phyloP scores from a whole-genome alignment of 2,329 filamentous ascomycete species.

The Orbilia brochopaga region DNA sequence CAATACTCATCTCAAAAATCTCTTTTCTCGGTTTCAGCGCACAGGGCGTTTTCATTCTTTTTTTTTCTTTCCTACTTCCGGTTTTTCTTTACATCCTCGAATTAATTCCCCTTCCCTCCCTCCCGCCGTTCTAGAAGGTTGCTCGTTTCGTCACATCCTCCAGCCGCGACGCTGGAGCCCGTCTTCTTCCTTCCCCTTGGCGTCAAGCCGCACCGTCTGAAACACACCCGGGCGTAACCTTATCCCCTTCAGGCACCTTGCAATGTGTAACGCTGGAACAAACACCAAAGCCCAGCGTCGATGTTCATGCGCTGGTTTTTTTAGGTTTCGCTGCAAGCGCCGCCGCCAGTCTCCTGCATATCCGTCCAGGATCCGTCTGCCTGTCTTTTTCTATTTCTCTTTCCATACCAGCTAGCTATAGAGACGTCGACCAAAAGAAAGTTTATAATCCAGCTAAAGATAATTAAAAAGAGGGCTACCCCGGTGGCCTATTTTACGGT shows the following conservation, averaged over 20 bases:
- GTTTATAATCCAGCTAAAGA: constrained; percentile 11
- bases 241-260: constrained; percentile 48
- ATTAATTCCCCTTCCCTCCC: background rate
- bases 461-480: background rate
- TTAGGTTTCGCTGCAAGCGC: constrained; percentile 38
- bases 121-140: constrained; percentile 47
- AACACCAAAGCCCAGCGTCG: constrained; percentile 9
- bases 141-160: constrained; percentile 25
- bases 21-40: constrained; percentile 40
- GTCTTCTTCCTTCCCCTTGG: constrained; percentile 27
- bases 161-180: constrained; percentile 2
- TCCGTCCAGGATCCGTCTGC: constrained; percentile 20
- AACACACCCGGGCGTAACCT: constrained; percentile 50
- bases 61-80: constrained; percentile 33
- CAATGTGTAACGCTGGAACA: constrained; percentile 45
- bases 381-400: constrained; percentile 39
- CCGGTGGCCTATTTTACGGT: background rate
- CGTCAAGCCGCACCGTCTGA: constrained; percentile 33
- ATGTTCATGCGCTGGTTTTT: constrained; percentile 7
- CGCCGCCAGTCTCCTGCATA: constrained; percentile 41
- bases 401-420: too few relatives aligned
- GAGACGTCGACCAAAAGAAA: constrained; percentile 8
- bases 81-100: background rate
- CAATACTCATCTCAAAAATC: background rate
- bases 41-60: constrained; percentile 17